Evolutionary conservation across 805 yeast species (phyloP).

Genomic region (Hanseniaspora lachancei): DNA sequence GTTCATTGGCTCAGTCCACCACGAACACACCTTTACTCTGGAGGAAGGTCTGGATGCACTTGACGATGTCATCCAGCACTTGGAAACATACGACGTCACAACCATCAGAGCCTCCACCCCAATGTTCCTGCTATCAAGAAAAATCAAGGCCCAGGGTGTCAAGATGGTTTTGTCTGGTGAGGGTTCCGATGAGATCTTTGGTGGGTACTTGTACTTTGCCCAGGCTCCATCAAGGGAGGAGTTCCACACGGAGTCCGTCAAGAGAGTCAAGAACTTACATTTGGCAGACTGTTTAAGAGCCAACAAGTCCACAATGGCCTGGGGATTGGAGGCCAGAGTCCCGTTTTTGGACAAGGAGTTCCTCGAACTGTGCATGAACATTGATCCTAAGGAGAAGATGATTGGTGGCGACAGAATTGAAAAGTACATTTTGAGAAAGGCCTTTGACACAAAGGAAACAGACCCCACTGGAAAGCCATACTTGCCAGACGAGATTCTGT

Average conservation of each 20-base stretch:
- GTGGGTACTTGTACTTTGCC: slow-evolving; percentile 95
- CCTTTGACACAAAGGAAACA: slow-evolving; percentile 74
- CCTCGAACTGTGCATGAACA: slow-evolving; percentile 84
- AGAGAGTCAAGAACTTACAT: slow-evolving; percentile 94
- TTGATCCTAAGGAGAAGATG: slow-evolving; percentile 83
- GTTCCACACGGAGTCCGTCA: slow-evolving; percentile 90
- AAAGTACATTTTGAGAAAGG: slow-evolving; percentile 92
- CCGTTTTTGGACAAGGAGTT: slow-evolving; percentile 95
- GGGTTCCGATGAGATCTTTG: slow-evolving; percentile 97
- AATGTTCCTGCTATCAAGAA: slow-evolving; percentile 89
- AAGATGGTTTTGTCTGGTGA: slow-evolving; percentile 99
- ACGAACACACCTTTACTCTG: slow-evolving; percentile 92
- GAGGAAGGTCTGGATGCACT: slow-evolving; percentile 95
- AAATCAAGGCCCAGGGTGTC: slow-evolving; percentile 98
- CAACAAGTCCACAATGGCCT: slow-evolving; percentile 98
- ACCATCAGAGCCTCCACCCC: slow-evolving; percentile 99
- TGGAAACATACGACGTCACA: slow-evolving; percentile 96
- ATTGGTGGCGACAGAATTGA: slow-evolving; percentile 75
- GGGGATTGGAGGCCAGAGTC: slow-evolving; percentile 99
- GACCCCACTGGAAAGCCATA: slow-evolving; percentile 70
- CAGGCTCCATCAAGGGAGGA: slow-evolving; percentile 87
- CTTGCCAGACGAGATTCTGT: slow-evolving; percentile 88
- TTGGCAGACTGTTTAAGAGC: slow-evolving; percentile 96
- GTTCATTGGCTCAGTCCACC: slow-evolving; percentile 90
- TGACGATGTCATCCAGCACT: slow-evolving; percentile 83